Percentiles rank a stretch among this genome's conserved stretches.
Conservation (phyloP, 2,329 filamentous ascomycete genomes). For the Tolypocladium endophyticum region DNA sequence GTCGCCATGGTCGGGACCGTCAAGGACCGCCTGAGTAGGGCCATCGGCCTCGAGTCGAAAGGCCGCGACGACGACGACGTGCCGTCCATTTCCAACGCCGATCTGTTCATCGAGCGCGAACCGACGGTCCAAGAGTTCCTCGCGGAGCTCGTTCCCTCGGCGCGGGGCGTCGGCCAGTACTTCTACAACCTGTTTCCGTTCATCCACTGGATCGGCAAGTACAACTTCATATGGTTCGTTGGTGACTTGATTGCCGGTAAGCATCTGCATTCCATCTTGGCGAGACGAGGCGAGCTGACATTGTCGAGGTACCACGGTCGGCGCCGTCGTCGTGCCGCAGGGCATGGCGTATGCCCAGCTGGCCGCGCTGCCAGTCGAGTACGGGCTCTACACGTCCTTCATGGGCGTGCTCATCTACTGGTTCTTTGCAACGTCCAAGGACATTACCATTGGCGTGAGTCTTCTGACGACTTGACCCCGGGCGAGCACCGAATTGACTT, state of each 20-base stretch:
- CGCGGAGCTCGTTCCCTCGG: constrained; percentile 23
- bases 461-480: background rate
- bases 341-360: constrained; percentile 42
- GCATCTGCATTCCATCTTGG: background rate
- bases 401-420: constrained; percentile 94
- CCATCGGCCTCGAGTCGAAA: constrained; percentile 20
- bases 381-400: constrained; percentile 63
- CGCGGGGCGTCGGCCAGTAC: constrained; percentile 20
- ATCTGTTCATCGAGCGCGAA: constrained; percentile 28
- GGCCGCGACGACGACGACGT: constrained; percentile 19
- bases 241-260: constrained; percentile 31
- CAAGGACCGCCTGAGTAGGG: constrained; percentile 18
- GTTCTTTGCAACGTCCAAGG: constrained; percentile 94
- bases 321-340: constrained; percentile 44
- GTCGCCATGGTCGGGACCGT: constrained; percentile 7
- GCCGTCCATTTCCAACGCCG: constrained; percentile 24
- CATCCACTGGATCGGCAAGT: constrained; percentile 37
- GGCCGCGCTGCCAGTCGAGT: constrained; percentile 36
- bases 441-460: constrained; percentile 74
- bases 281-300: constrained; percentile 7
- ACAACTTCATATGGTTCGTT: constrained; percentile 35
- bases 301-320: constrained; percentile 30
- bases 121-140: constrained; percentile 31
- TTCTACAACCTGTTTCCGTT: constrained; percentile 36
- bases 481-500: constrained; percentile 6